phyloP scores from a whole-genome alignment of 768 basidiomycete genomes.

The Serpula lacrymans region DNA sequence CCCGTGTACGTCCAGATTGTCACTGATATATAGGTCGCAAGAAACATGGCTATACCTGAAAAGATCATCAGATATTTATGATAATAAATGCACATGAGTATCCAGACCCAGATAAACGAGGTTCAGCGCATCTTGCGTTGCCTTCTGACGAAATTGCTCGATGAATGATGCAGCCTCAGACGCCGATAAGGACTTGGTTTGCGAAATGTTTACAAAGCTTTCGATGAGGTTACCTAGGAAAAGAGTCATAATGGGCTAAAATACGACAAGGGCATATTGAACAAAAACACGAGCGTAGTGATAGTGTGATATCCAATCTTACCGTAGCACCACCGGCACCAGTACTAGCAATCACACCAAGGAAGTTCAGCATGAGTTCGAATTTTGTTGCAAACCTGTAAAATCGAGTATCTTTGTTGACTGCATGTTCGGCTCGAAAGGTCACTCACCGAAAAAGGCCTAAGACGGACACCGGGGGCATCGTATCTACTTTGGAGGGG shows the following conservation, averaged over 20 bases:
- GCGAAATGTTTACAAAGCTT: constrained; percentile 34
- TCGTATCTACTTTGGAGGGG: too few relatives aligned
- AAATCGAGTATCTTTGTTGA: too few relatives aligned
- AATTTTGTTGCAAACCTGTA: too few relatives aligned
- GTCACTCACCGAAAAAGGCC: too few relatives aligned
- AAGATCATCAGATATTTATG: background rate
- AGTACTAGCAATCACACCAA: too few relatives aligned
- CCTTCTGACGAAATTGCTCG: constrained; percentile 21
- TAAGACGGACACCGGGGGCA: too few relatives aligned
- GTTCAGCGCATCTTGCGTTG: constrained; percentile 34
- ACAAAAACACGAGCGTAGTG: too few relatives aligned
- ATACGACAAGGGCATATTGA: too few relatives aligned
- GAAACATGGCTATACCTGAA: constrained; percentile 43
- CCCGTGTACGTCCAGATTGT: constrained; percentile 31
- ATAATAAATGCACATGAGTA: constrained; percentile 14
- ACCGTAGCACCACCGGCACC: too few relatives aligned
- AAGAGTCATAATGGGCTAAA: constrained; percentile 37
- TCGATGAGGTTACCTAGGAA: constrained; percentile 49
- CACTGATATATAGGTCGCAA: constrained; percentile 42
- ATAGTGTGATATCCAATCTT: too few relatives aligned
- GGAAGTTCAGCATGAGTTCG: too few relatives aligned
- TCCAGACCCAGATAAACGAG: constrained; percentile 35
- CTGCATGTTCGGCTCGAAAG: too few relatives aligned
- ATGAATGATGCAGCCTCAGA: constrained; percentile 15
- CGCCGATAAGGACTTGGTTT: constrained; percentile 11